Base-by-base conservation (phyloP, 441 rosid species). In the Flueggea neowawraea region DNA sequence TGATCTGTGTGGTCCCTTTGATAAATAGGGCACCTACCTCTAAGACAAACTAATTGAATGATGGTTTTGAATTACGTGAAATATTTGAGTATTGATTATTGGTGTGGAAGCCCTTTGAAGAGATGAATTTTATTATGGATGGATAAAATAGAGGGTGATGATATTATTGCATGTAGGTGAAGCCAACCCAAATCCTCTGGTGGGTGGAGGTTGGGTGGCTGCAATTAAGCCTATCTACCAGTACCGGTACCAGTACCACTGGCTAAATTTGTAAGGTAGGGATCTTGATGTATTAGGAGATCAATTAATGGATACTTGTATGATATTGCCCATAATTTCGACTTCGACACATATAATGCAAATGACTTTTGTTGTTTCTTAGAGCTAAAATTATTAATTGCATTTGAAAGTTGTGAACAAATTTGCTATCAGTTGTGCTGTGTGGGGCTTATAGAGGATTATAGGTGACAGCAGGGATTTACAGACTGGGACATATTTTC, bases 111-210 rank as follows among this genome's bases (percentile, higher is more conserved):
- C 28, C 66, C 52, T 41, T 67, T 52, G 55, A 5, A 13, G 31
- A 16, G 48, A 52, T 45, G 60, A 66, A 74, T 36, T 74, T 73
- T 49, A 71, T 67, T 60, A 68, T n/a, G 54, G 77, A 73, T 57
- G 58, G 72, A 63, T 79, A 65, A 68, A 80, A 75, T 71, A 51
- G 75, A 66, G 68, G 41, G 73, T 48, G 78, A 31, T 67, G 75
- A 64, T 71, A 79, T 79, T 72, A 82, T 78, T 81, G 86, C 58
- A 54, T 74, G 55, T 65, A 61, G 84, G 69, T 79, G 81, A 17
- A 68, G 78, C 70, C 80, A 76, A 63, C 64, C 52, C 56, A 51
- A n/a, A 68, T 64, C 32, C 48, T 55, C 55, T 64, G 74, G 76
- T 71, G 67, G 83, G 82, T 78, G 77, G 80, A 10, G 4, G 82